phyloP scores from a whole-genome alignment of 176 grass and related monocot species.

The Musa schizocarpa region DNA sequence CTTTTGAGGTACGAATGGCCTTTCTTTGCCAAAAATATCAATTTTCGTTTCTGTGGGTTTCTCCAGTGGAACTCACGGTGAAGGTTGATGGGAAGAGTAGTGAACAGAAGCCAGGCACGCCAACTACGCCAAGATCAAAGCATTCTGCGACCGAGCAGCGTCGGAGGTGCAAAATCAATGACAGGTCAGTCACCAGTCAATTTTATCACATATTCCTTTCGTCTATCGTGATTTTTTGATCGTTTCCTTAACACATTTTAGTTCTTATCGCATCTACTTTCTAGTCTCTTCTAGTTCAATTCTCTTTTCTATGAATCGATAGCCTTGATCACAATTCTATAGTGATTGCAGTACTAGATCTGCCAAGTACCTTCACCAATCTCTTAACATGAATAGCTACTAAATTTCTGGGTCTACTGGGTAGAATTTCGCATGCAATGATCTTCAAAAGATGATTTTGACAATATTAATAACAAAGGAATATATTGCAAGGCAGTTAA shows the following conservation, averaged over 20 bases:
- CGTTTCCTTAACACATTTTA: too few relatives aligned
- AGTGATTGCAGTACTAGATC: neutral
- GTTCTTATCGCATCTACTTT: neutral
- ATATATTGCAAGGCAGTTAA: too few relatives aligned
- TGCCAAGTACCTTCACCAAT: neutral
- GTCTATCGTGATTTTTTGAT: too few relatives aligned
- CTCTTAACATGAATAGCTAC: too few relatives aligned
- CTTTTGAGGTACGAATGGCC: neutral
- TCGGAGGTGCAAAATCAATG: constrained; percentile 21
- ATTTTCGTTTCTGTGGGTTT: neutral
- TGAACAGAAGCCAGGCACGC: constrained; percentile 7
- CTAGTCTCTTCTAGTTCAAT: too few relatives aligned
- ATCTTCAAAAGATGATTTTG: too few relatives aligned
- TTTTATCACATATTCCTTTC: neutral
- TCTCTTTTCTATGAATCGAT: neutral
- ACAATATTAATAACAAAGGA: too few relatives aligned
- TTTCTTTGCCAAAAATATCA: neutral
- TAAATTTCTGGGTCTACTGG: too few relatives aligned
- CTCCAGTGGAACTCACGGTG: neutral
- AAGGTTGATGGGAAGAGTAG: constrained; percentile 3
- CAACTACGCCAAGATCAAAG: constrained; percentile 16
- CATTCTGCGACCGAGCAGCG: constrained; percentile 14
- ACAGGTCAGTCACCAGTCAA: neutral
- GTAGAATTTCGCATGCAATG: too few relatives aligned
- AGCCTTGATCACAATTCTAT: neutral